Evolutionary conservation across 441 rosid species (phyloP).

Genomic region (Brassica hybrid): DNA sequence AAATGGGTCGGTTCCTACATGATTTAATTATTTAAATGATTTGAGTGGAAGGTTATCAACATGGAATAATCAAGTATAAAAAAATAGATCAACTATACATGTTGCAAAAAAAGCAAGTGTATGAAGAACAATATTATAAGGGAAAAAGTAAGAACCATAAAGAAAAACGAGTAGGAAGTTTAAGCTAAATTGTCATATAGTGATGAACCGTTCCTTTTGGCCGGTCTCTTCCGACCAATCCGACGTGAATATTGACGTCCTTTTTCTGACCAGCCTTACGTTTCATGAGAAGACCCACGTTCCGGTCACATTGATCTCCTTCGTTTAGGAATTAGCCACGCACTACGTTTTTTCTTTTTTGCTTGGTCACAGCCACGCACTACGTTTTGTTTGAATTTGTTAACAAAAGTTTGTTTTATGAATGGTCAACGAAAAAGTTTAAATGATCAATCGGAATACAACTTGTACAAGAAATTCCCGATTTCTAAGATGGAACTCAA

Average conservation of each 20-base stretch:
- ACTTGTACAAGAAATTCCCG: neutral
- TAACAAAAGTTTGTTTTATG: neutral
- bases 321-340: constrained; percentile 12
- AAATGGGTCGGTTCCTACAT: constrained; percentile 13
- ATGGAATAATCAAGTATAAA: neutral
- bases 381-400: neutral
- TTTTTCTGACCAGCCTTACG: constrained; percentile 28
- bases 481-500: neutral
- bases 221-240: constrained; percentile 40
- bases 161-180: constrained; percentile 9
- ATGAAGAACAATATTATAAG: constrained; percentile 9
- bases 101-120: constrained; percentile 31
- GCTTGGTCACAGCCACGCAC: neutral
- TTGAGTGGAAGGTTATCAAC: neutral
- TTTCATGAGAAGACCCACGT: constrained; percentile 37
- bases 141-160: neutral
- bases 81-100: constrained; percentile 2
- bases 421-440: neutral
- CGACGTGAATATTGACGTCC: constrained; percentile 30
- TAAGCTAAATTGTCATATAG: constrained; percentile 31
- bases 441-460: neutral
- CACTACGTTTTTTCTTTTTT: constrained; percentile 23
- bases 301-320: constrained; percentile 36
- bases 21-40: neutral
- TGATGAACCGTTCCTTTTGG: constrained; percentile 36